Evolutionary conservation across 139 green algal species (phyloP).

Genomic region (Cymbomonas tetramitiformis): DNA sequence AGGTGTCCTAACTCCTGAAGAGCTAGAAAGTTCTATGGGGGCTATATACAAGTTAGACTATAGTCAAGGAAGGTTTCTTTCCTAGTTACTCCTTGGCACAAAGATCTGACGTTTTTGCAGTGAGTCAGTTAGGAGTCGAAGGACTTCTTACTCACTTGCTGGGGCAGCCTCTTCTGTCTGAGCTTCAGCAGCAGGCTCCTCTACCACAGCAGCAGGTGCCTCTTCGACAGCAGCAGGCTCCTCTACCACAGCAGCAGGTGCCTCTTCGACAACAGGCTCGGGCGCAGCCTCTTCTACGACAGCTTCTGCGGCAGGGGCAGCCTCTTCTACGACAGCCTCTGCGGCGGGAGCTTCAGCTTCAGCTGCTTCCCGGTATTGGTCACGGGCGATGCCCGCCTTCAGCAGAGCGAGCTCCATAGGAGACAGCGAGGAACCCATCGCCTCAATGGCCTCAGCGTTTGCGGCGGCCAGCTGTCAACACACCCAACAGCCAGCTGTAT

Average conservation of each 20-base stretch:
- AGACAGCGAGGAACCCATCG: no score
- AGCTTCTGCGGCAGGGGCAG: slow-evolving; percentile 10
- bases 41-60: no score
- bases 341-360: slow-evolving; percentile 15
- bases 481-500: no score
- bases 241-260: background rate
- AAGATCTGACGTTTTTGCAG: no score
- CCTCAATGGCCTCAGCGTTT: no score
- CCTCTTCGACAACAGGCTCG: background rate
- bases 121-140: no score
- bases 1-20: no score
- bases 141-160: background rate
- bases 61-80: no score
- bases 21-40: no score
- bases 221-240: background rate
- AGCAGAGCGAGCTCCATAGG: no score
- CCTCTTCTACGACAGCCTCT: background rate
- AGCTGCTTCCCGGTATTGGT: slow-evolving; percentile 4
- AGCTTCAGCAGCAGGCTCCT: slow-evolving; percentile 3
- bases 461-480: no score
- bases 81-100: no score
- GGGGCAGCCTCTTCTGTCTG: slow-evolving; percentile 10
- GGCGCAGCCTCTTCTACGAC: slow-evolving; percentile 3
- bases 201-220: background rate
- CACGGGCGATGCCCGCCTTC: slow-evolving; percentile 8